Evolutionary conservation across 306 rosid genomes (phyloP), one percentile per base, ranked within the genome.

Genomic region (Cicer cuneatum): DNA sequence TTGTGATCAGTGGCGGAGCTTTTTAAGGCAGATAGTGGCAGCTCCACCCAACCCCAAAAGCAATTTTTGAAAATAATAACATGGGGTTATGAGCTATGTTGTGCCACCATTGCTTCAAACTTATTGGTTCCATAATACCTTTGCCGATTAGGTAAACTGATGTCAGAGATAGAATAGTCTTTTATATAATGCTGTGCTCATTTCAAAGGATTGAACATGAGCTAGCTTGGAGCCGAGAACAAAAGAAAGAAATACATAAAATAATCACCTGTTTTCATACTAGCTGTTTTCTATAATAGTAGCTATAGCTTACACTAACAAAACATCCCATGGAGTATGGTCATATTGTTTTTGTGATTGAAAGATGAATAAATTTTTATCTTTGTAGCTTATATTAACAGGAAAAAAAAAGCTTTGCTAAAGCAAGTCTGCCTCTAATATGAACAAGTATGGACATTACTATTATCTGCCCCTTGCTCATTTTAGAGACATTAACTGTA

Each of bases 201-300:
- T 62, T 62, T 70, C 47, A 39, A 39, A 48, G 75, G 71, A 19
- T 68, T 42, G 49, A 19, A 68, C 62, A 69, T 45, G 59, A 57
- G 19, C 42, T 10, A 11, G 14, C 13, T 69, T 19, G 13, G 39
- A 21, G 39, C n/a, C 6, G 1, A 57, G 15, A 1, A 19, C 2
- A 47, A 54, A 9, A 37, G 35, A 15, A 46, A 68, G 69, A 57
- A 40, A 1, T 57, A 41, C 24, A 37, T 54, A 49, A 12, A 47
- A 40, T 3, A 9, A 60, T 21, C 45, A 60, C 53, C 19, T 38
- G 52, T 37, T 38, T 13, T 47, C 38, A 16, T 58, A 57, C 70
- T 18, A 45, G 8, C 74, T 43, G 69, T 56, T 56, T 56, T 76
- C 51, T 6, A 21, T 43, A 45, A 8, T 46, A 43, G 14, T 42